Conservation (phyloP, 305 asterid species). For the Fraxinus sp. region DNA sequence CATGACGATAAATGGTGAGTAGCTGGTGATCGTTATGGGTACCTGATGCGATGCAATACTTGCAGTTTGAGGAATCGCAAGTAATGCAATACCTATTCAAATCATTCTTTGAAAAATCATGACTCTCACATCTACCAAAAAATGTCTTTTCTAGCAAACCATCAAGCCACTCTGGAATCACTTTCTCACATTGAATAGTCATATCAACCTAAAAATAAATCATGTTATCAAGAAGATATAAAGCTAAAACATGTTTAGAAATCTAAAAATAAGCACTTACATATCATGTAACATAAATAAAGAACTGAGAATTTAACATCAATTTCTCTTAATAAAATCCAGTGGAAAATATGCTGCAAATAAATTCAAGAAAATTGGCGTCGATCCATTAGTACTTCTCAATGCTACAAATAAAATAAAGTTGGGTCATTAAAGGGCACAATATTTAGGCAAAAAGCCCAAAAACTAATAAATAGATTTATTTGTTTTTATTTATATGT, state of each 20-base stretch:
- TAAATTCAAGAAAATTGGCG: neutral
- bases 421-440: neutral
- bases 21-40: constrained; percentile 22
- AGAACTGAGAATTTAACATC: neutral
- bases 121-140: constrained; percentile 29
- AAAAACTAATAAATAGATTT: neutral
- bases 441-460: neutral
- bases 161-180: constrained; percentile 33
- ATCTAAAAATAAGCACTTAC: neutral
- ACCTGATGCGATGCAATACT: constrained; percentile 20
- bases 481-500: too few relatives aligned
- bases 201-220: neutral
- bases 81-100: constrained; percentile 35
- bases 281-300: neutral
- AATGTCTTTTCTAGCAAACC: constrained; percentile 27
- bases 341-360: neutral
- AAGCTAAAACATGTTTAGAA: neutral
- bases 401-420: neutral
- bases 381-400: neutral
- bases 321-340: neutral
- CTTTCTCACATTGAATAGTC: neutral
- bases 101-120: constrained; percentile 29
- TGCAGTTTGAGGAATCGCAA: constrained; percentile 33
- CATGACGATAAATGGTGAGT: constrained; percentile 40
- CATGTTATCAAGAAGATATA: neutral